Evolutionary conservation across 768 basidiomycete genomes (phyloP).

Genomic region (Leccinum obscurum): DNA sequence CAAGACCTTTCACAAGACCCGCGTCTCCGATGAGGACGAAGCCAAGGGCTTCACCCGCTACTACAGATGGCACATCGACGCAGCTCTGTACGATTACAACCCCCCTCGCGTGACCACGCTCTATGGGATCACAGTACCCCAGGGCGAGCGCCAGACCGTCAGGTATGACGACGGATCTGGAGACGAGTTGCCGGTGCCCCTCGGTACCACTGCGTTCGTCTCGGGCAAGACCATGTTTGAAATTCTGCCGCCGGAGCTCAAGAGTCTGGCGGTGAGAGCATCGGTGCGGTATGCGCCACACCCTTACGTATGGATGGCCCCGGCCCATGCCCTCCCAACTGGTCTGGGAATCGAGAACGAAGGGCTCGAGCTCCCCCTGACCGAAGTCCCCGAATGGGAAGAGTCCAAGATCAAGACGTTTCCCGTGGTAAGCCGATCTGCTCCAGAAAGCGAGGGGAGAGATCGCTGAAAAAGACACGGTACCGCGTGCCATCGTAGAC

Average conservation of each 20-base stretch:
- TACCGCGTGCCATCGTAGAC: constrained; percentile 40
- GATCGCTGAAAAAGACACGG: constrained; percentile 1
- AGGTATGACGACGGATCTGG: constrained; percentile 88
- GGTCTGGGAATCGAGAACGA: constrained; percentile 84
- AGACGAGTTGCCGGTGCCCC: constrained; percentile 77
- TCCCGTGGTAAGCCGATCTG: constrained; percentile 50
- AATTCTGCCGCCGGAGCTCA: constrained; percentile 64
- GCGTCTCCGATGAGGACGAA: constrained; percentile 71
- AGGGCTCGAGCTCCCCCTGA: constrained; percentile 62
- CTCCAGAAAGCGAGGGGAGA: neutral
- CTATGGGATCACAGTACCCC: constrained; percentile 73
- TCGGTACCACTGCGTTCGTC: constrained; percentile 85
- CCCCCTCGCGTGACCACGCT: constrained; percentile 86
- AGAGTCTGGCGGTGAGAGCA: constrained; percentile 77
- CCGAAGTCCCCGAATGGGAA: constrained; percentile 81
- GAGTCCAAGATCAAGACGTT: constrained; percentile 71
- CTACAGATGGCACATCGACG: constrained; percentile 94
- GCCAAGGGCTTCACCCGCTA: constrained; percentile 79
- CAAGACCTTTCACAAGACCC: constrained; percentile 83
- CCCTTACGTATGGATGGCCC: constrained; percentile 90
- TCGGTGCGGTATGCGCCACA: constrained; percentile 81
- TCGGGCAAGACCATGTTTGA: constrained; percentile 85
- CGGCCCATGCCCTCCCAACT: constrained; percentile 69
- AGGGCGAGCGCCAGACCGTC: constrained; percentile 60
- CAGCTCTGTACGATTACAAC: constrained; percentile 73